Evolutionary conservation across 768 basidiomycete genomes (phyloP), one percentile per base, ranked within the genome.

Genomic region (Dentipellis sp.): DNA sequence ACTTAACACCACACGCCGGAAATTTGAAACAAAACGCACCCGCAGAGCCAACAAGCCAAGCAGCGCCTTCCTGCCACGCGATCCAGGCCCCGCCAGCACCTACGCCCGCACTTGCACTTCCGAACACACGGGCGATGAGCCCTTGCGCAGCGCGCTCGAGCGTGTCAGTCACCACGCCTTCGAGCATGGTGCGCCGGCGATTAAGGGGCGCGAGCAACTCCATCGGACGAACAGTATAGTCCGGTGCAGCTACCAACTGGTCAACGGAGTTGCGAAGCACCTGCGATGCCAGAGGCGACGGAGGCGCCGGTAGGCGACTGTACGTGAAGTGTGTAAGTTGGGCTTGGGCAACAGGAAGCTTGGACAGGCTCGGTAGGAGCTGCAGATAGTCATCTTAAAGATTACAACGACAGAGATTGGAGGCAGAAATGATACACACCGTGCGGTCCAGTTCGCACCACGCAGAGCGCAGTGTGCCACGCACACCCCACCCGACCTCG

Each of bases 131-230:
- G 11, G 55, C 19, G 19, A 65, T 45, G 14, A 68, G 58, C 1
- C 56, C 57, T 39, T 70, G 67, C 17, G 66, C 68, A 8, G 63
- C 61, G 12, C 59, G 54, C 38, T 65, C 64, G 5, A 70, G 63
- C 12, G 36, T 23, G 0, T 53, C 29, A 2, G 62, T 65, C 6
- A 59, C 2, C 19, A 58, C 55, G 2, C 17, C 29, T 9, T 52
- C 51, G 19, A 67, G 51, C 14, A 58, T 59, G n/a, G 52, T 54
- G 2, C 60, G 59, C 4, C 65, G 59, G 45, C 48, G 39, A 9
- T 47, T 50, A 12, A 67, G 49, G 8, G 62, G 59, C 11, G 53
- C 34, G n/a, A 59, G 57, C 21, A 67, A 48, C 11, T 55, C 54
- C 23, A 49, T 39, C 0, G 62, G 56, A 9, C 51, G 48, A 19